Percentiles rank a stretch among this genome's conserved stretches.
These are phyloP conservation scores for Bauhinia variegata DNA, from an alignment of 306 rosid genomes.

Conservation along the genomic window DNA sequence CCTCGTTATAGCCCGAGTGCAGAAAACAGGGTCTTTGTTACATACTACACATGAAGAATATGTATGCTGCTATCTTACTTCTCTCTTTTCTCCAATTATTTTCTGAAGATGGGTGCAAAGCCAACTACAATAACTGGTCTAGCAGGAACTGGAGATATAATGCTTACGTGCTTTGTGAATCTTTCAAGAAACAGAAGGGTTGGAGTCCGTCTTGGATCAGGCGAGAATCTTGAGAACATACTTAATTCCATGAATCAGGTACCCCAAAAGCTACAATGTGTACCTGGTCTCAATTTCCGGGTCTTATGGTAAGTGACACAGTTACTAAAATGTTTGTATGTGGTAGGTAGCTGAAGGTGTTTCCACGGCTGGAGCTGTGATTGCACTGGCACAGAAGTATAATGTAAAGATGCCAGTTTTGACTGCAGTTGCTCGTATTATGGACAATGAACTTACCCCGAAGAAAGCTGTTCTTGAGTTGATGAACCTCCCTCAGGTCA, in stretches of 20 bases:
- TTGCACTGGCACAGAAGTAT: slow-evolving; percentile 84
- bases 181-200: slow-evolving; percentile 92
- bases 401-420: slow-evolving; percentile 94
- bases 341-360: slow-evolving; percentile 92
- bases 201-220: slow-evolving; percentile 88
- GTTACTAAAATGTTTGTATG: slow-evolving; percentile 5
- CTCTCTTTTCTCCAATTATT: slow-evolving; percentile 19
- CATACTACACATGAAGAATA: slow-evolving; percentile 7
- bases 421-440: slow-evolving; percentile 90
- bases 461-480: slow-evolving; percentile 85
- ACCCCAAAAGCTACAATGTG: slow-evolving; percentile 12
- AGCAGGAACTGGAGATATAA: slow-evolving; percentile 91
- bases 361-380: slow-evolving; percentile 95
- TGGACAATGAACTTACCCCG: slow-evolving; percentile 85
- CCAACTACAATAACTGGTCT: slow-evolving; percentile 88
- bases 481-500: slow-evolving; percentile 93
- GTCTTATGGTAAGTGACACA: neutral
- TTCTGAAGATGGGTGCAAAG: slow-evolving; percentile 91
- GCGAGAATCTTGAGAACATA: slow-evolving; percentile 82
- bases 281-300: neutral
- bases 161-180: slow-evolving; percentile 91
- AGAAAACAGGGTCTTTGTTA: neutral
- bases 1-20: neutral
- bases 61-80: slow-evolving; percentile 25
- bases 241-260: slow-evolving; percentile 90